Evolutionary conservation across 108 stramenopile genomes (phyloP).

Genomic region (Epithemia pelagica): DNA sequence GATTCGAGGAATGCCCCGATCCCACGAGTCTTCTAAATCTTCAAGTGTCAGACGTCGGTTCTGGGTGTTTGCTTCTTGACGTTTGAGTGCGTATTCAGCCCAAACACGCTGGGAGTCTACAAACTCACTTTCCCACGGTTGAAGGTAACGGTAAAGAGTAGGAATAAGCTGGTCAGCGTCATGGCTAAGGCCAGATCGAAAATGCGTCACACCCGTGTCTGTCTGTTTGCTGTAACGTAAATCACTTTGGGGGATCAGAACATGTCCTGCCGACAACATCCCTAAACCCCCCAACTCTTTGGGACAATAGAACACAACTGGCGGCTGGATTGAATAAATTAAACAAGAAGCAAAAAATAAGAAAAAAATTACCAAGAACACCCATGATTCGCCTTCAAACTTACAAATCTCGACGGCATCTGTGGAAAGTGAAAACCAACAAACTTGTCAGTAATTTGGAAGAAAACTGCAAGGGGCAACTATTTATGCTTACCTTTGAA

Average conservation of each 20-base stretch:
- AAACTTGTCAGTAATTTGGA: background rate
- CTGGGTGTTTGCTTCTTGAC: constrained; percentile 98
- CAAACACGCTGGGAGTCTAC: constrained; percentile 98
- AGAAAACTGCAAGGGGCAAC: too few species aligned
- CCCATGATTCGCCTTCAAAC: too few species aligned
- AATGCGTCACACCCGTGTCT: constrained; percentile 96
- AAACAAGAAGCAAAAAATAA: too few species aligned
- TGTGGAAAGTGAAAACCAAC: background rate
- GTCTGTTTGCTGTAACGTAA: constrained; percentile 98
- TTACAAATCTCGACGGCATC: background rate
- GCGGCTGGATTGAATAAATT: constrained; percentile 42
- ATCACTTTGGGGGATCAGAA: constrained; percentile 98
- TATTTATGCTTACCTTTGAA: constrained; percentile 99
- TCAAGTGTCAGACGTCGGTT: constrained; percentile 97
- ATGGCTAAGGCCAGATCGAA: constrained; percentile 96
- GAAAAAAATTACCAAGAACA: too few species aligned
- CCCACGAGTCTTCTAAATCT: constrained; percentile 99
- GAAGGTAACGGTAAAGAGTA: constrained; percentile 96
- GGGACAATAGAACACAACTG: constrained; percentile 90
- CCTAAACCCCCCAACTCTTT: constrained; percentile 99
- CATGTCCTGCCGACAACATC: constrained; percentile 99
- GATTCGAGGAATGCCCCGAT: constrained; percentile 98
- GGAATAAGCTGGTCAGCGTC: constrained; percentile 99
- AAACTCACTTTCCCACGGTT: constrained; percentile 99
- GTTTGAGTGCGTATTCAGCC: constrained; percentile 99